Evolutionary conservation across 441 rosid genomes (phyloP).

Genomic region (Caryocar brasiliense): DNA sequence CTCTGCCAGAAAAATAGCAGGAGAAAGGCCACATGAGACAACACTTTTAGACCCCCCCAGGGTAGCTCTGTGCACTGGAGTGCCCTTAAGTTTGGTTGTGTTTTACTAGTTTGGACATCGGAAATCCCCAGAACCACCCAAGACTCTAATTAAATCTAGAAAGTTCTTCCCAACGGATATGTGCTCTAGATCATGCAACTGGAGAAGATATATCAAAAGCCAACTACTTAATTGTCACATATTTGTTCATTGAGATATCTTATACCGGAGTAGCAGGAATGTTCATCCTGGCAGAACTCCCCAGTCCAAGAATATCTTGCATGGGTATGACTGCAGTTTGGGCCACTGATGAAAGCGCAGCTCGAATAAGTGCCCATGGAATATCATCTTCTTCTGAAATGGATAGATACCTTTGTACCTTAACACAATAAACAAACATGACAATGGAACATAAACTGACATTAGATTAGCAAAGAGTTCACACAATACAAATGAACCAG

Average conservation of each 20-base stretch:
- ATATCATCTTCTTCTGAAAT: conserved; percentile 43
- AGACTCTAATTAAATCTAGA: too few relatives aligned
- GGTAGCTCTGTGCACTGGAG: too few relatives aligned
- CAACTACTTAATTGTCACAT: too few relatives aligned
- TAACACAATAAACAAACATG: background rate
- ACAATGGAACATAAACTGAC: background rate
- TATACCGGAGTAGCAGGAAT: conserved; percentile 80
- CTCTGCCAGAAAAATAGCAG: too few relatives aligned
- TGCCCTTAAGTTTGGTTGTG: too few relatives aligned
- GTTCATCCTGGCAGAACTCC: conserved; percentile 84
- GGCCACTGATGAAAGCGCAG: conserved; percentile 68
- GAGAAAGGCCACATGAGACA: too few relatives aligned
- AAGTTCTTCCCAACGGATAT: too few relatives aligned
- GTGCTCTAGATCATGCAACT: too few relatives aligned
- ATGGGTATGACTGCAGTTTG: conserved; percentile 69
- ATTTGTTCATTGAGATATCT: background rate
- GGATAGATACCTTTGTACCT: conserved; percentile 66
- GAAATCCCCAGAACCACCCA: too few relatives aligned
- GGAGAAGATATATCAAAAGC: too few relatives aligned
- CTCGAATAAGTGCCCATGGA: conserved; percentile 60
- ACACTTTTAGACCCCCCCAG: too few relatives aligned
- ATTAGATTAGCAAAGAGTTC: background rate
- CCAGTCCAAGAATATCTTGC: conserved; percentile 88
- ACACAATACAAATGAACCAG: background rate
- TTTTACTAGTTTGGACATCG: too few relatives aligned